phyloP scores from a whole-genome alignment of 768 basidiomycete species.

The Mycena epipterygia region DNA sequence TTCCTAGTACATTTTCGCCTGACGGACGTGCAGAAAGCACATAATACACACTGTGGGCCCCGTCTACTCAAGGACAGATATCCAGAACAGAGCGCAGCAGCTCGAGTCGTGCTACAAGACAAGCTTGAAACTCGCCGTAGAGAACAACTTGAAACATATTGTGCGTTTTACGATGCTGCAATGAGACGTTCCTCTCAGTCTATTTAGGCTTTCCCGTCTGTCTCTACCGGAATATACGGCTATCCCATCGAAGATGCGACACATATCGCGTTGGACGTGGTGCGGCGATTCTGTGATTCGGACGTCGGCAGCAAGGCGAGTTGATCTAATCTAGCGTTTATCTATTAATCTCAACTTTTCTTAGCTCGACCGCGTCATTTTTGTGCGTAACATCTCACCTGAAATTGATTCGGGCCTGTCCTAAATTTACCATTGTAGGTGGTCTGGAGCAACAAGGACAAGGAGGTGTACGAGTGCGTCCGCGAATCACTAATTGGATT shows the following conservation, averaged over 20 bases:
- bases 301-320: constrained; percentile 62
- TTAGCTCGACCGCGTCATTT: constrained; percentile 80
- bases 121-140: constrained; percentile 72
- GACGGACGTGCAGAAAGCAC: constrained; percentile 62
- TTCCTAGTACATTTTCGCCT: background rate
- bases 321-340: constrained; percentile 28
- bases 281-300: constrained; percentile 69
- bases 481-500: background rate
- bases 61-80: constrained; percentile 61
- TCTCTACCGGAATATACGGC: constrained; percentile 85
- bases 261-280: constrained; percentile 72
- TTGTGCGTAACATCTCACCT: constrained; percentile 49
- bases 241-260: constrained; percentile 85
- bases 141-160: constrained; percentile 72
- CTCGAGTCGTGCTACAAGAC: constrained; percentile 78
- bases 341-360: background rate
- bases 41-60: constrained; percentile 91
- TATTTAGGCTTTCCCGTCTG: constrained; percentile 80
- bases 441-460: constrained; percentile 78
- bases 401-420: background rate
- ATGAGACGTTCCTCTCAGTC: background rate
- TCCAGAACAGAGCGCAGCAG: constrained; percentile 61
- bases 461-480: constrained; percentile 74
- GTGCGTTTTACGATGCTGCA: constrained; percentile 55
- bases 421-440: constrained; percentile 40